Evolutionary conservation across 2,329 filamentous ascomycete species (phyloP).

Genomic region (Colletotrichum echinochloae): DNA sequence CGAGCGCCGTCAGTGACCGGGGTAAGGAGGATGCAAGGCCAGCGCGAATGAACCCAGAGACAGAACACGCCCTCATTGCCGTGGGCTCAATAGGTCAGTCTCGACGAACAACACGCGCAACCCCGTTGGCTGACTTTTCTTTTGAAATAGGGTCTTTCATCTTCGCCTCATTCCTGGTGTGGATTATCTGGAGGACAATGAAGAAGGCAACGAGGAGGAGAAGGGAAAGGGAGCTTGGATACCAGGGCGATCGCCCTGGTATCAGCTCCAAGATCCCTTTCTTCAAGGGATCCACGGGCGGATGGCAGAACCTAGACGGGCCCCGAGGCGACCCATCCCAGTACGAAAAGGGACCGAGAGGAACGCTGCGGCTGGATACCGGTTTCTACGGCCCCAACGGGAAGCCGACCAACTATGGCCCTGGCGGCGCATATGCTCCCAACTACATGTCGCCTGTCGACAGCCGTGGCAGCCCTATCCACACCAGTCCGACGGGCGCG

Average conservation of each 20-base stretch:
- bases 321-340: constrained; percentile 38
- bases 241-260: constrained; percentile 43
- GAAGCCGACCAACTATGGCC: constrained; percentile 22
- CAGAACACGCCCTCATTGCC: constrained; percentile 51
- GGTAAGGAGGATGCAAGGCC: constrained; percentile 31
- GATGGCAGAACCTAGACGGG: constrained; percentile 50
- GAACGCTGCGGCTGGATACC: constrained; percentile 43
- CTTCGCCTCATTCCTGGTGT: constrained; percentile 57
- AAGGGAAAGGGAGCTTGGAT: constrained; percentile 41
- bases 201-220: constrained; percentile 53
- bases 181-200: constrained; percentile 59
- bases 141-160: constrained; percentile 59
- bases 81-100: constrained; percentile 51
- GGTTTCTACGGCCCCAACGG: constrained; percentile 43
- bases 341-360: constrained; percentile 44
- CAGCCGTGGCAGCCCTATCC: constrained; percentile 31
- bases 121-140: background rate
- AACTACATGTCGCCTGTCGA: constrained; percentile 37
- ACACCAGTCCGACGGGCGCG: constrained; percentile 32
- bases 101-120: too few relatives aligned
- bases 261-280: constrained; percentile 52
- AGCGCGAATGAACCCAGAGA: constrained; percentile 44
- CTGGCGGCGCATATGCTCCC: constrained; percentile 12
- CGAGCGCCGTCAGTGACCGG: constrained; percentile 1
- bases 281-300: constrained; percentile 50